Conservation (phyloP, 495 filamentous ascomycete genomes). For the Aspergillus asperescens region DNA sequence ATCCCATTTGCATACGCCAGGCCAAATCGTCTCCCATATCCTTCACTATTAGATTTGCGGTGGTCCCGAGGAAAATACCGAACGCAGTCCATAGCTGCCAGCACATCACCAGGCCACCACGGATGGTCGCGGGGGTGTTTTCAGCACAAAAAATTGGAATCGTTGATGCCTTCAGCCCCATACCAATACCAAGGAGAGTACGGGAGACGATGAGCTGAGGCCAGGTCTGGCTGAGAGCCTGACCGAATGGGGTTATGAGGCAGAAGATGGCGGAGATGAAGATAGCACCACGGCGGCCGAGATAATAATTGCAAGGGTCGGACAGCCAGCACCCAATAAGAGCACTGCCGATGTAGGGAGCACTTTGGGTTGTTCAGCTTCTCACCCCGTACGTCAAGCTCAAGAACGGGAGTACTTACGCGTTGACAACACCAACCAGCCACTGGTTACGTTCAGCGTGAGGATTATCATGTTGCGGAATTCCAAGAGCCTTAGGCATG, state of each 20-base stretch:
- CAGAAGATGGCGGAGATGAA: slow-evolving; percentile 59
- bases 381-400: slow-evolving; percentile 7
- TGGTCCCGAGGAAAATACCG: slow-evolving; percentile 68
- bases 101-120: slow-evolving; percentile 76
- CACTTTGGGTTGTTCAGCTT: slow-evolving; percentile 22
- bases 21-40: slow-evolving; percentile 48
- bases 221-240: slow-evolving; percentile 53
- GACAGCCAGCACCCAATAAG: slow-evolving; percentile 55
- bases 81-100: slow-evolving; percentile 82
- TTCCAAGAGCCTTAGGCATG: slow-evolving; percentile 55
- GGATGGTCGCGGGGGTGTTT: slow-evolving; percentile 64
- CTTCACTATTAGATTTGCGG: slow-evolving; percentile 63
- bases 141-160: slow-evolving; percentile 76
- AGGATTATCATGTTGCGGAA: slow-evolving; percentile 33
- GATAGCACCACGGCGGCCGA: slow-evolving; percentile 57
- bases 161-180: slow-evolving; percentile 54
- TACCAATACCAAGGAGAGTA: slow-evolving; percentile 59
- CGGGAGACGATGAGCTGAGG: slow-evolving; percentile 52
- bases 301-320: slow-evolving; percentile 50
- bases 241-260: slow-evolving; percentile 52
- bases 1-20: slow-evolving; percentile 76
- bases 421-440: slow-evolving; percentile 60
- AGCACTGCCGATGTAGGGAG: slow-evolving; percentile 37
- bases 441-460: slow-evolving; percentile 45
- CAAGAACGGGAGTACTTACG: slow-evolving; percentile 28